Evolutionary conservation across 140 eudicot genomes (phyloP).

Genomic region (Senecio squalidus): DNA sequence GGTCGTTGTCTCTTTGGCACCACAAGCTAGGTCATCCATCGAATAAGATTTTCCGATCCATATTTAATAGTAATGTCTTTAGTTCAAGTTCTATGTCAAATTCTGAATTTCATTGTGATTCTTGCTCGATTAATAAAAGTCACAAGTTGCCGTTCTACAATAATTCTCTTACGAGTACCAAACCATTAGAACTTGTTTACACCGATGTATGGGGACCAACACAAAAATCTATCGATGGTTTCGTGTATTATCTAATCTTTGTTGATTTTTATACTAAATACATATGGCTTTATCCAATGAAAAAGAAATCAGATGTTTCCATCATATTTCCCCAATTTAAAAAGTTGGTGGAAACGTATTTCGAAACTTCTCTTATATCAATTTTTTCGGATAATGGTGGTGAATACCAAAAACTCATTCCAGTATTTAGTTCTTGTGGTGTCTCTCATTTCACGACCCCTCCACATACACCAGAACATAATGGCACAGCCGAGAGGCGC

Average conservation of each 20-base stretch:
- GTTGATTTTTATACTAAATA: neutral
- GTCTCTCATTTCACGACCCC: too few species aligned
- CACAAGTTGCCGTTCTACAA: neutral
- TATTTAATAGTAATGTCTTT: too few species aligned
- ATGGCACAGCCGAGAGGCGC: too few species aligned
- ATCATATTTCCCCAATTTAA: neutral
- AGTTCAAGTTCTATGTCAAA: neutral
- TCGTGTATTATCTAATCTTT: neutral
- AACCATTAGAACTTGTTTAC: too few species aligned
- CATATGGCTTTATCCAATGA: neutral
- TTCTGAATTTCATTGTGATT: neutral
- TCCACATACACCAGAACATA: too few species aligned
- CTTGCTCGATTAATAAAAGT: neutral
- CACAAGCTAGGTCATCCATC: too few species aligned
- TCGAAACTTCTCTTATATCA: neutral
- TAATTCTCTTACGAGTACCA: neutral
- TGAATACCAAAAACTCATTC: too few species aligned
- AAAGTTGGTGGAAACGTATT: neutral
- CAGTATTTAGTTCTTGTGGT: too few species aligned
- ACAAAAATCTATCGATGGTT: neutral
- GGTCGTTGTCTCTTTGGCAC: neutral
- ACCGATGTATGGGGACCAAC: too few species aligned
- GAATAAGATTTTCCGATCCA: too few species aligned
- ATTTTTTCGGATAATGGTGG: slow-evolving; percentile 1
- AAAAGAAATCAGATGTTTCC: slow-evolving; percentile 1